Base-by-base conservation (phyloP, 306 rosid genomes). In the Vigna hirtella region DNA sequence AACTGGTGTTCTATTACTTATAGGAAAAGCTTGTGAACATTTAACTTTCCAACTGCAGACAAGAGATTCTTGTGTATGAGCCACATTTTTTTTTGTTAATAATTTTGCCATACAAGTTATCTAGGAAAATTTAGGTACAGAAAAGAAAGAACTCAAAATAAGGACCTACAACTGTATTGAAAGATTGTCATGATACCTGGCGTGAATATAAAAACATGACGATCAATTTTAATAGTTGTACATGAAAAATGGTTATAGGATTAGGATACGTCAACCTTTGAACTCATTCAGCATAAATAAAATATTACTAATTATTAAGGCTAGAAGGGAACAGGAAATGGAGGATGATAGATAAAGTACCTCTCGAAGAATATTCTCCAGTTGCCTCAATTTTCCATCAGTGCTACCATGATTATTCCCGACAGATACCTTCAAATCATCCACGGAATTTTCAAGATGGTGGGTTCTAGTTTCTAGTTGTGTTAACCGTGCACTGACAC, bases 331-430 rank as follows among this genome's bases (percentile, higher is more conserved):
- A 48, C 24, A 66, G 12, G 18, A 30, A 57, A 9, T 22, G 53
- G 50, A 14, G 40, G 12, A 49, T 66, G 77, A 81, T 36, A 28
- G 24, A 77, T 16, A 72, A 55, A 77, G 71, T 85, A 91, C 98
- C 94, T 93, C 97, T 83, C 74, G 86, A 68, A 93, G 92, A 82
- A 93, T 88, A 89, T 90, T 90, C 83, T 91, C 93, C 84, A 91
- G 74, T 72, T 80, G 97, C 83, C 93, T 87, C 90, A 91, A 85
- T 77, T 84, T 88, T 79, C 95, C 98, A 80, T 93, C 98, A 74
- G 92, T 80, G 79, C 73, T 89, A 42, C 93, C 95, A 74, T 88
- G 90, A 77, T 89, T 93, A 82, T 87, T 93, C 74, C 93, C 95
- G 52, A 88, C 89, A 67, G 90, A 89, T 5, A 79, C 81, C 88